Conservation (phyloP, 129 eudicot genomes). For the Chrysanthemum lavandulifolium region DNA sequence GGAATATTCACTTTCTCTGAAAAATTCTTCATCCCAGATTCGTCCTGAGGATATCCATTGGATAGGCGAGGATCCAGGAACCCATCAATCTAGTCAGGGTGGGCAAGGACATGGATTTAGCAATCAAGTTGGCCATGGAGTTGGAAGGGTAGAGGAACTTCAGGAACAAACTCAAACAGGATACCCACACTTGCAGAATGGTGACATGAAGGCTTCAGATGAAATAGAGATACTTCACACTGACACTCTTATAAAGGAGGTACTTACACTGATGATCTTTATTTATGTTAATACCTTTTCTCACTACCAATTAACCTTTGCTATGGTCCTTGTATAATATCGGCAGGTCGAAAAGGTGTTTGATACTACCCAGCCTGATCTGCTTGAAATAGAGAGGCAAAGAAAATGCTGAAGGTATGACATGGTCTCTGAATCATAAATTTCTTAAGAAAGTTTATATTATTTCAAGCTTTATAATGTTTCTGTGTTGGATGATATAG, state of each 20-base stretch:
- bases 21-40: slow-evolving; percentile 38
- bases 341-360: slow-evolving; percentile 83
- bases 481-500: slow-evolving; percentile 38
- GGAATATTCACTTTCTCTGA: background rate
- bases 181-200: slow-evolving; percentile 43
- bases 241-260: slow-evolving; percentile 87
- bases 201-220: slow-evolving; percentile 46
- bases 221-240: slow-evolving; percentile 93
- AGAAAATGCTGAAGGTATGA: slow-evolving; percentile 79
- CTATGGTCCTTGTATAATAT: slow-evolving; percentile 7
- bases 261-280: slow-evolving; percentile 17
- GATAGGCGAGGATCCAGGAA: slow-evolving; percentile 71
- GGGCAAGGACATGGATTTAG: slow-evolving; percentile 20
- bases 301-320: background rate
- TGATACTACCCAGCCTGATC: slow-evolving; percentile 72
- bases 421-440: background rate
- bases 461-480: background rate
- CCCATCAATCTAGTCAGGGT: slow-evolving; percentile 49
- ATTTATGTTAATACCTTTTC: background rate
- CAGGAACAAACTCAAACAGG: slow-evolving; percentile 43
- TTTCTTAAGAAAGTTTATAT: slow-evolving; percentile 6
- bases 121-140: slow-evolving; percentile 37
- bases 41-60: slow-evolving; percentile 85
- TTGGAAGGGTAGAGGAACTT: slow-evolving; percentile 47
- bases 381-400: slow-evolving; percentile 75